Evolutionary conservation across 352 stramenopile species (phyloP).

Genomic region (Phytophthora sojae): DNA sequence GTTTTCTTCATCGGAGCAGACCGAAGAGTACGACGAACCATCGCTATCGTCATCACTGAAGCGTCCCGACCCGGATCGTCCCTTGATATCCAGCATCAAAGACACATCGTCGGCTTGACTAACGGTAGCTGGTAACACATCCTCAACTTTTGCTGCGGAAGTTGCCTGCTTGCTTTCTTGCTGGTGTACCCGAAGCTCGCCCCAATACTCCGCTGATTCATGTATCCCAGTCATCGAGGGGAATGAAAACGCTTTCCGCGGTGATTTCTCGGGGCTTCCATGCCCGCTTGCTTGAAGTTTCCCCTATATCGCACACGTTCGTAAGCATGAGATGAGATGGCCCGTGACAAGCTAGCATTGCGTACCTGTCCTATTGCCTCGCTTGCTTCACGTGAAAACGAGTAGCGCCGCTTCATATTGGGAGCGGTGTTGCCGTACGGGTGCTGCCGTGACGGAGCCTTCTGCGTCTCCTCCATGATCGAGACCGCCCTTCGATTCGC

Average conservation of each 20-base stretch:
- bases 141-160: neutral
- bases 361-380: slow-evolving; percentile 40
- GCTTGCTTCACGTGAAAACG: slow-evolving; percentile 31
- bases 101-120: slow-evolving; percentile 18
- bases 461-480: slow-evolving; percentile 12
- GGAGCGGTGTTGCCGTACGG: slow-evolving; percentile 22
- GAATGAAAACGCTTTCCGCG: slow-evolving; percentile 37
- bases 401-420: slow-evolving; percentile 40
- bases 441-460: slow-evolving; percentile 18
- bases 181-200: slow-evolving; percentile 13
- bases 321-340: slow-evolving; percentile 2
- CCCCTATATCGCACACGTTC: slow-evolving; percentile 1
- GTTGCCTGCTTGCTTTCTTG: slow-evolving; percentile 9
- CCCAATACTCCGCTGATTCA: slow-evolving; percentile 12
- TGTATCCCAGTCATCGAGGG: slow-evolving; percentile 24
- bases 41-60: slow-evolving; percentile 44
- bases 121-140: neutral
- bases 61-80: neutral
- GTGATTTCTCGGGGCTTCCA: slow-evolving; percentile 22
- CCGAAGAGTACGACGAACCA: slow-evolving; percentile 29
- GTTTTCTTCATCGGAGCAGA: slow-evolving; percentile 26
- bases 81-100: slow-evolving; percentile 29
- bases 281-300: slow-evolving; percentile 12
- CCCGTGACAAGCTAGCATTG: neutral
- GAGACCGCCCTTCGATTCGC: neutral